Base-by-base conservation (phyloP, 2,329 filamentous ascomycete genomes). In the Chaetomiaceae sp. region DNA sequence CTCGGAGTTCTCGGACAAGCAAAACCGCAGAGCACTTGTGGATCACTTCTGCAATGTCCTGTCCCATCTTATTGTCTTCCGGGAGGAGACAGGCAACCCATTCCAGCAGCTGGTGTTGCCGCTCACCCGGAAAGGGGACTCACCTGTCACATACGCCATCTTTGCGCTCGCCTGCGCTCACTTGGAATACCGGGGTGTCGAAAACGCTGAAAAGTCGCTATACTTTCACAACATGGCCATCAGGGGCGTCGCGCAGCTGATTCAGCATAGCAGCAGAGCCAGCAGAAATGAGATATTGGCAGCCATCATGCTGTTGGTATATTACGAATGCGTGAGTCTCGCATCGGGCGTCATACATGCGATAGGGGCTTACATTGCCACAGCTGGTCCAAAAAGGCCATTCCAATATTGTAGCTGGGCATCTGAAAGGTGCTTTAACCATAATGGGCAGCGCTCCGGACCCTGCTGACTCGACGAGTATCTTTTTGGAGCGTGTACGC, bases 151-250 rank as follows among this genome's bases (percentile, higher is more conserved):
- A 67, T 89, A 94, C 64, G 89, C 90, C 9, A 86, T 96, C 55
- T 90, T 89, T 54, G 90, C 90, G 0, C 73, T 96, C 7, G 82
- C 89, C 0, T 88, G 87, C 52, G 92, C 90, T 54, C 94, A 96
- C 66, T 73, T 95, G 53, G 87, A 92, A 59, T 89, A 80, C 44
- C 71, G 79, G 23, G 79, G 78, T 2, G 69, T 80, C 5, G 68
- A 75, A 23, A 77, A 75, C 20, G 65, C 69, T 18, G 79, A 84
- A 59, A 78, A 76, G 59, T 82, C 80, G 32, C 66, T 82, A 1
- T 75, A 75, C 55, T 84, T 83, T 56, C 81, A 85, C 57, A 82
- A 78, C 54, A 73, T 75, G 62, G 80, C 81, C 10, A 77, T 85
- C 21, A 76, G 80, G 58, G 80, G 78, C 1, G 67, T 85, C 33